A percentile compares a stretch with the other conserved stretches of the same genome.
Evolutionary conservation across 441 rosid species (phyloP).

Genomic region (Pelargonium australe): DNA sequence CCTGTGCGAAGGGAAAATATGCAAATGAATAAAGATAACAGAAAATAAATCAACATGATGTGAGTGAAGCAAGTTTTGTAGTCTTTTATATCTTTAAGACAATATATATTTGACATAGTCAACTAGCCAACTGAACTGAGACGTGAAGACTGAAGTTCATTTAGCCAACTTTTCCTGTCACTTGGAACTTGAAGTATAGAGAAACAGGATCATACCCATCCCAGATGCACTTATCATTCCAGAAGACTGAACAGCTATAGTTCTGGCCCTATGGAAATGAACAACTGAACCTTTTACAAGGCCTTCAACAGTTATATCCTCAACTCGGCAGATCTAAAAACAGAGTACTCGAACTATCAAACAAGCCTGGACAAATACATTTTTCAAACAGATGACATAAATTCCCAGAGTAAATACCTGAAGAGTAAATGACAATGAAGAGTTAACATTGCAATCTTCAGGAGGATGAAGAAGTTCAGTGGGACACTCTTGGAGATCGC

Average conservation of each 20-base stretch:
- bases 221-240: constrained; percentile 88
- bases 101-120: background rate
- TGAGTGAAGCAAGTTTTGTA: background rate
- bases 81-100: constrained; percentile 16
- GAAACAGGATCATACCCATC: constrained; percentile 57
- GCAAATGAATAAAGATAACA: background rate
- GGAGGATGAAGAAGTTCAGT: constrained; percentile 85
- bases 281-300: constrained; percentile 87
- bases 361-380: constrained; percentile 16
- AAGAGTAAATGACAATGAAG: constrained; percentile 90
- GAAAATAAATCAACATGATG: background rate
- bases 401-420: constrained; percentile 54
- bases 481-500: constrained; percentile 78
- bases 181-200: constrained; percentile 15
- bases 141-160: background rate
- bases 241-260: constrained; percentile 60
- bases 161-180: background rate
- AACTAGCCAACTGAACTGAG: background rate
- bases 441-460: constrained; percentile 99
- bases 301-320: constrained; percentile 85
- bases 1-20: constrained; percentile 44
- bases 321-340: constrained; percentile 90
- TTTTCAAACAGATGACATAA: constrained; percentile 20
- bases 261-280: constrained; percentile 93
- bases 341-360: constrained; percentile 23